A percentile compares a stretch with the other conserved stretches of the same genome.
Evolutionary conservation across 306 rosid genomes (phyloP).

Genomic region (Malus asiatica): DNA sequence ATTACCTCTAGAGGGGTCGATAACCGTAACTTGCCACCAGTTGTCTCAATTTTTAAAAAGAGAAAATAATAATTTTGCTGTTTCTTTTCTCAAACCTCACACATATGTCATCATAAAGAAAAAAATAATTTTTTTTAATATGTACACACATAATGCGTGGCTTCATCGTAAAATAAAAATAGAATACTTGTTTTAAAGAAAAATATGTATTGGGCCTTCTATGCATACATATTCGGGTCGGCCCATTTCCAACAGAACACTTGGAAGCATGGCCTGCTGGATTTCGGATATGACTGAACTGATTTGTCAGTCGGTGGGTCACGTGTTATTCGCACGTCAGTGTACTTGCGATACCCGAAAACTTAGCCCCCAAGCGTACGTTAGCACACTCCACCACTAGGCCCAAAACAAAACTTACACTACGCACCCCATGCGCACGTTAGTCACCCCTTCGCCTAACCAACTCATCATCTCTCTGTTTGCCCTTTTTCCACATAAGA

Average conservation of each 20-base stretch:
- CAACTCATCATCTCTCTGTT: slow-evolving; percentile 51
- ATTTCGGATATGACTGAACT: not conserved
- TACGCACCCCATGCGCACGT: slow-evolving; percentile 21
- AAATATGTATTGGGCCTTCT: not conserved
- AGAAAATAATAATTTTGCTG: too few relatives aligned
- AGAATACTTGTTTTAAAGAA: too few relatives aligned
- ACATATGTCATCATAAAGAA: too few relatives aligned
- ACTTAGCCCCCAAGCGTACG: slow-evolving; percentile 10
- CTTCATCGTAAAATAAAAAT: too few relatives aligned
- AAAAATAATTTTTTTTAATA: too few relatives aligned
- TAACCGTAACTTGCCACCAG: too few relatives aligned
- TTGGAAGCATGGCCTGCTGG: too few relatives aligned
- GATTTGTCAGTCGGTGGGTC: not conserved
- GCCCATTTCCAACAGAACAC: not conserved
- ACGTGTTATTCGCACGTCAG: not conserved
- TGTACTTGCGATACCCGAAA: not conserved
- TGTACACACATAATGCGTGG: too few relatives aligned
- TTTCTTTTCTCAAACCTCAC: too few relatives aligned
- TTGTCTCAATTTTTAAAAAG: too few relatives aligned
- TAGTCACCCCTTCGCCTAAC: slow-evolving; percentile 34
- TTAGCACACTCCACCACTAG: slow-evolving; percentile 17
- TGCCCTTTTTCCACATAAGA: slow-evolving; percentile 55
- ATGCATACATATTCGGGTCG: too few relatives aligned
- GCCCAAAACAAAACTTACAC: not conserved
- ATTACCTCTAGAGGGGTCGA: too few relatives aligned